Evolutionary conservation across 1,139 yeast species (phyloP).

Genomic region (Martiniozyma asiatica): DNA sequence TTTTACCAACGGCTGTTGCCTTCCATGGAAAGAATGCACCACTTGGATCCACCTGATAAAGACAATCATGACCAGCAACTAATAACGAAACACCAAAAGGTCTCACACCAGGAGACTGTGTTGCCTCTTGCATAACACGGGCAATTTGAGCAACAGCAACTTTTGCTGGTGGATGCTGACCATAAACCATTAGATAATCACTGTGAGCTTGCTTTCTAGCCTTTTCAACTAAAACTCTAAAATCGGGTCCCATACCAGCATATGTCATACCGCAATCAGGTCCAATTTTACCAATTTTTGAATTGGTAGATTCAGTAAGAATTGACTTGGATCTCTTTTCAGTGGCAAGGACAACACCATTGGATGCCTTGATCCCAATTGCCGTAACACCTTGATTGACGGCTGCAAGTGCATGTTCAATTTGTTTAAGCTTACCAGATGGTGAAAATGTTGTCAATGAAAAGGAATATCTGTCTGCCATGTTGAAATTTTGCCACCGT

Average conservation of each 20-base stretch:
- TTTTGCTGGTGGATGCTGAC: constrained; percentile 95
- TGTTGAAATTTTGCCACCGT: too few relatives aligned
- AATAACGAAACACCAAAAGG: constrained; percentile 94
- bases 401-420: constrained; percentile 94
- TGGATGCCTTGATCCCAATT: constrained; percentile 89
- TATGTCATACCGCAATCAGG: constrained; percentile 96
- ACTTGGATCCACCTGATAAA: constrained; percentile 96
- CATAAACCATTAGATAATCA: constrained; percentile 82
- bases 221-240: constrained; percentile 84
- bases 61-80: constrained; percentile 89
- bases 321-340: constrained; percentile 83
- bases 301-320: constrained; percentile 60
- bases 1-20: constrained; percentile 97
- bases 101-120: constrained; percentile 96
- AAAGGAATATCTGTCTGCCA: constrained; percentile 98
- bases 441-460: constrained; percentile 41
- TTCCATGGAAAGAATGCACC: constrained; percentile 99
- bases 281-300: constrained; percentile 74
- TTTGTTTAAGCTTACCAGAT: constrained; percentile 92
- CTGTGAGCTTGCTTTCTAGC: constrained; percentile 92
- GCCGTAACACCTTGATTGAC: constrained; percentile 98
- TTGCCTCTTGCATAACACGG: constrained; percentile 93
- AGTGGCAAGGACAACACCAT: constrained; percentile 94
- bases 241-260: constrained; percentile 99
- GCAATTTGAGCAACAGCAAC: constrained; percentile 92